Percentiles rank a stretch among this genome's conserved stretches.
Evolutionary conservation across 73 alveolate genomes (phyloP).

Genomic region (Stentor roeselii): DNA sequence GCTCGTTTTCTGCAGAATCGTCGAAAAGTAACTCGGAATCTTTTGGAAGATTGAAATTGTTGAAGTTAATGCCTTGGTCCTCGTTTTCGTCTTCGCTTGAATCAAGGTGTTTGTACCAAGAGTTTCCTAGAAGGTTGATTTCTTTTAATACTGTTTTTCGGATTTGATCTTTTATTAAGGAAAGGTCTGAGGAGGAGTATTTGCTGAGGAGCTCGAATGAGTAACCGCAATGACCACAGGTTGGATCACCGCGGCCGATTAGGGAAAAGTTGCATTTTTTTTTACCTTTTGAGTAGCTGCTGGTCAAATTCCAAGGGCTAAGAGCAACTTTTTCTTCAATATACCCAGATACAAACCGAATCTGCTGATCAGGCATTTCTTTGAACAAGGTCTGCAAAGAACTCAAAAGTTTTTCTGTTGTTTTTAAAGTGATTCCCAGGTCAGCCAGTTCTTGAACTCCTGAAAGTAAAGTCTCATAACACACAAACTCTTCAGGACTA

Average conservation of each 20-base stretch:
- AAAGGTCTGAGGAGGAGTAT: too few species aligned
- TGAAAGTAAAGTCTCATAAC: slow-evolving; percentile 88
- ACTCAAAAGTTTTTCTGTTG: slow-evolving; percentile 85
- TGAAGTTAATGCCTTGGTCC: neutral
- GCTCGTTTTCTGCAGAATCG: too few species aligned
- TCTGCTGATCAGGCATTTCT: slow-evolving; percentile 57
- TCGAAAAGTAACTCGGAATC: neutral
- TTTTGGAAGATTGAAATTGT: neutral
- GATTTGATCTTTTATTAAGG: neutral
- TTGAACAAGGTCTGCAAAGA: slow-evolving; percentile 77
- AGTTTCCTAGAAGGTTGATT: neutral
- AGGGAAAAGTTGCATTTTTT: slow-evolving; percentile 83
- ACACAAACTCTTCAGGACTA: slow-evolving; percentile 90
- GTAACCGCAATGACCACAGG: slow-evolving; percentile 95
- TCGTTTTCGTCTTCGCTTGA: neutral
- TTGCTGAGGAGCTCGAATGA: slow-evolving; percentile 35
- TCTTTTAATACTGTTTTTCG: neutral
- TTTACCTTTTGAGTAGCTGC: slow-evolving; percentile 63
- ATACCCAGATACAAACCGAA: slow-evolving; percentile 68
- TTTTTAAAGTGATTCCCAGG: slow-evolving; percentile 79
- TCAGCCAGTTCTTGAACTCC: slow-evolving; percentile 84
- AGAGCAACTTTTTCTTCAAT: slow-evolving; percentile 91
- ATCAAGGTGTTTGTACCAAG: neutral
- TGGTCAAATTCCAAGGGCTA: slow-evolving; percentile 94
- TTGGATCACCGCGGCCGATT: slow-evolving; percentile 96